These are phyloP conservation scores for Microcyclospora pomicola DNA, from an alignment of 2,329 filamentous ascomycete genomes.

Conservation along the genomic window DNA sequence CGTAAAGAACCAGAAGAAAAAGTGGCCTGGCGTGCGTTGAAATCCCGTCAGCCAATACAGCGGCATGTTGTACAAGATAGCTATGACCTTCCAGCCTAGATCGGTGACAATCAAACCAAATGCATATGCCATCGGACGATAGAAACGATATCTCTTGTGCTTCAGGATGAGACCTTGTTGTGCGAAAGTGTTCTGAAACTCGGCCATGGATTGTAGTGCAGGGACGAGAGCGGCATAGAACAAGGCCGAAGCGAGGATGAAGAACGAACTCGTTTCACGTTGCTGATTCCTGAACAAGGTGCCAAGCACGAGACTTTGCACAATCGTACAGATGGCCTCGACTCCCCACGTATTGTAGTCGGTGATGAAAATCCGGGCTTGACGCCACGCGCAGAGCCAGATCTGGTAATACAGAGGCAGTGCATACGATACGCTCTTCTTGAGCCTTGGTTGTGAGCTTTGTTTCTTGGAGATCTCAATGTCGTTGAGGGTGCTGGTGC, in stretches of 20 bases:
- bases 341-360: too few species aligned
- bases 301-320: constrained; percentile 49
- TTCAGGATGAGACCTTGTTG: too few species aligned
- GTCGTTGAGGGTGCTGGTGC: constrained; percentile 37
- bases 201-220: too few species aligned
- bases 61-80: constrained; percentile 41
- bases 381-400: not conserved
- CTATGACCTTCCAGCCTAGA: constrained; percentile 42
- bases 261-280: constrained; percentile 51
- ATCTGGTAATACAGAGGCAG: constrained; percentile 41
- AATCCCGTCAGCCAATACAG: constrained; percentile 53
- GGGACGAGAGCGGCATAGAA: constrained; percentile 14
- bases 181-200: too few species aligned
- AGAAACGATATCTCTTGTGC: not conserved
- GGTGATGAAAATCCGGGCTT: too few species aligned
- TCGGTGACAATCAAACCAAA: not conserved
- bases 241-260: constrained; percentile 32
- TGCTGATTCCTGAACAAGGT: constrained; percentile 70
- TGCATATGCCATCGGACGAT: not conserved
- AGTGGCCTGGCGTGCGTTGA: constrained; percentile 36
- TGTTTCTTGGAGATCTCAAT: constrained; percentile 34
- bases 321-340: too few species aligned
- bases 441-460: constrained; percentile 37
- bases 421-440: constrained; percentile 37
- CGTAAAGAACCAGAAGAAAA: constrained; percentile 49